Evolutionary conservation across 371 early-diverging fungal genomes (phyloP), one percentile per base, ranked within the genome.

Genomic region (Ecytonucleospora hepatopenaei): DNA sequence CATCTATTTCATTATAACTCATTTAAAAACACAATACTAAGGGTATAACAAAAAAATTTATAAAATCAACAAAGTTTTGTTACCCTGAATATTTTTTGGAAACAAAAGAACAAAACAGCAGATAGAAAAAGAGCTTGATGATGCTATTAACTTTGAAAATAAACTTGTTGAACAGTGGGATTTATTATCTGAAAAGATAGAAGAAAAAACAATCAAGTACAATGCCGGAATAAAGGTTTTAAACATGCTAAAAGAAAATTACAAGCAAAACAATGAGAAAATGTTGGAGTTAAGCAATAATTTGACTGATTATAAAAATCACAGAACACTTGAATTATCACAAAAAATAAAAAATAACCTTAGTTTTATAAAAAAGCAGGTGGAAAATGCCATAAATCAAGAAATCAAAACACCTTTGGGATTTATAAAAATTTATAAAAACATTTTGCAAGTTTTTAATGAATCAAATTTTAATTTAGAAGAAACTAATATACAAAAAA

Each of bases 401-500:
- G n/a, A n/a, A n/a, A n/a, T n/a, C n/a, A n/a, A n/a, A n/a, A n/a
- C n/a, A n/a, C n/a, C 21, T 21, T 65, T 12, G 17, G 21, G 24
- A 32, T 63, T 12, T 69, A 65, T 31, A 48, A 31, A 31, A 47
- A 57, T 16, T 68, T 73, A 47, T 59, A 64, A 15, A 48, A 21
- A 28, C 21, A 65, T 0, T 47, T 27, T 23, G 60, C 0, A 23
- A 46, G 65, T 19, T 26, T 21, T 32, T 33, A 55, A n/a, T n/a
- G 19, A 49, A 33, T n/a, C 62, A 46, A 30, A 77, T 72, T 67
- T 27, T 23, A 5, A 72, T 57, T 49, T 67, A 77, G 24, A 48
- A 68, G 15, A 49, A 58, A 8, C 32, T 65, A 16, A 26, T 72
- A 19, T 15, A 57, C 1, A 34, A 31, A 35, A n/a, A n/a, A n/a